Percentiles rank a stretch among this genome's conserved stretches.
These are phyloP conservation scores for Euphorbia neoarborescens DNA, from an alignment of 441 rosid genomes.

Conservation along the genomic window DNA sequence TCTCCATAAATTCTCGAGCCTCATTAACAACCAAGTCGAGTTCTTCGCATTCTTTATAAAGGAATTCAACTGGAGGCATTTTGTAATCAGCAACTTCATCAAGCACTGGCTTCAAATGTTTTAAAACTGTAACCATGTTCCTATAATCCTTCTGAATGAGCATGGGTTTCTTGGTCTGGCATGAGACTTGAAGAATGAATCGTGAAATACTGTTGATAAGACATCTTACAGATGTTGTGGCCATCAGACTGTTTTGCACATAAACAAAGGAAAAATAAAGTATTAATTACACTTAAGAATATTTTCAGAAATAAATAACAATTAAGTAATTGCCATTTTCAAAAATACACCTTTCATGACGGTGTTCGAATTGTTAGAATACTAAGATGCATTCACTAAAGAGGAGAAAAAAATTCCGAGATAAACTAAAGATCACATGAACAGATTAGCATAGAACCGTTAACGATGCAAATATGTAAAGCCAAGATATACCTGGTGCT, in stretches of 20 bases:
- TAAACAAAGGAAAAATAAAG: background rate
- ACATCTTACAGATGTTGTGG: conserved; percentile 45
- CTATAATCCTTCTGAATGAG: conserved; percentile 53
- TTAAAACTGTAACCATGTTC: conserved; percentile 45
- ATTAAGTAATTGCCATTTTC: conserved; percentile 1
- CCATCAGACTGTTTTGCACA: conserved; percentile 45
- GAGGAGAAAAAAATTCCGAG: conserved; percentile 4
- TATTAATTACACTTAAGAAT: background rate
- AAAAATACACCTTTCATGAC: too few species aligned
- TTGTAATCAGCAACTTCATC: conserved; percentile 62
- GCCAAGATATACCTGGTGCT: too few species aligned
- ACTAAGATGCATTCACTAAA: conserved; percentile 1
- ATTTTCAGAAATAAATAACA: background rate
- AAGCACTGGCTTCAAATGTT: conserved; percentile 65
- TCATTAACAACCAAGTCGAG: conserved; percentile 60
- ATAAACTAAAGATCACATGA: background rate
- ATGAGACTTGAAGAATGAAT: conserved; percentile 70
- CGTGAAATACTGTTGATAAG: conserved; percentile 78
- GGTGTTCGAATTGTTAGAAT: too few species aligned
- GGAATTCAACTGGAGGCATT: conserved; percentile 41
- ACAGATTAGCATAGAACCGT: background rate
- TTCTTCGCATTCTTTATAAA: conserved; percentile 59
- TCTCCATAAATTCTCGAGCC: conserved; percentile 71
- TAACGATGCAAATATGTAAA: background rate
- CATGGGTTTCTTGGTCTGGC: conserved; percentile 48